Evolutionary conservation across 75 land plant genomes (phyloP), one percentile per base, ranked within the genome.

Genomic region (Azolla pinnata): DNA sequence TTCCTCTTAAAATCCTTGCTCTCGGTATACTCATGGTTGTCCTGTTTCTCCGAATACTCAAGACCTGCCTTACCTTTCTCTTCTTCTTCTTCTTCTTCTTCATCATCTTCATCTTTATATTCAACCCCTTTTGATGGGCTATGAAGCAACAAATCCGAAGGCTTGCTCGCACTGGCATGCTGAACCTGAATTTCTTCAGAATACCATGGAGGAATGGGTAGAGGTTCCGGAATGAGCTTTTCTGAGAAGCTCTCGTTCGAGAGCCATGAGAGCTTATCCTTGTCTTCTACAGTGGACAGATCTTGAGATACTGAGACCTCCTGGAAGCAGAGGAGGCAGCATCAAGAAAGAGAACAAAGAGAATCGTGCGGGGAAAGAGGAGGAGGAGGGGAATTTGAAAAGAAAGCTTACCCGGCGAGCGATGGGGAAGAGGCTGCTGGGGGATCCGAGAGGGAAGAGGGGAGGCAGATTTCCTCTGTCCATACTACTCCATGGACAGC

Each of bases 231-330:
- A 20, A 72, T 35, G 16, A 72, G 31, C 32, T 38, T 50, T 63
- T 72, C 63, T 3, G 70, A 50, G 44, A 72, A 72, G 55, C 74
- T 72, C 20, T 62, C 24, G 60, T 72, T 72, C 2, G 74, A 47
- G 26, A 72, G 49, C 74, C 74, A 72, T 59, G 56, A 1, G 2
- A 52, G 29, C 4, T 7, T 4, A 3, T 24, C 29, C 29, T 52
- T 3, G 29, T 24, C 25, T 52, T 16, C 29, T 2, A 14, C n/a
- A n/a, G n/a, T n/a, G n/a, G n/a, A n/a, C n/a, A n/a, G n/a, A n/a
- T n/a, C n/a, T n/a, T n/a, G 40, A 5, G 40, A 5, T 12, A 5
- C 10, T 35, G 40, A 12, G 40, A 12, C 12, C 40, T 5, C 40
- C 40, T 35, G 40, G 10, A 12, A 35, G 12, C 12, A 5, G 12